These are phyloP conservation scores for Catunica adiposa DNA, from an alignment of 2,329 filamentous ascomycete genomes.

Conservation along the genomic window DNA sequence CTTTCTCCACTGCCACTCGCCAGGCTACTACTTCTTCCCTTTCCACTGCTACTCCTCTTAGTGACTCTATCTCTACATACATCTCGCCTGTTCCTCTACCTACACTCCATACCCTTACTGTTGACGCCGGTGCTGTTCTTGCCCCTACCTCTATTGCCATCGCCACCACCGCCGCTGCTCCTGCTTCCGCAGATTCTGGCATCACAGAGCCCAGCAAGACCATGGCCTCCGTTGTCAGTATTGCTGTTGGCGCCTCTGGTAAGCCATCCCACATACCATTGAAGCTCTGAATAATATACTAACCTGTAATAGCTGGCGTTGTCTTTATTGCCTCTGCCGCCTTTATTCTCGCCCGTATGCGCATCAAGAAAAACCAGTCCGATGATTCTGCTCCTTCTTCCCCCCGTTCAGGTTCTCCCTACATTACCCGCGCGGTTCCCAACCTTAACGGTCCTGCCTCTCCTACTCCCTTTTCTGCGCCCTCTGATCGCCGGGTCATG, in stretches of 20 bases:
- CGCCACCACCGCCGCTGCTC: not conserved
- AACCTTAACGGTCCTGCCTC: constrained; percentile 1
- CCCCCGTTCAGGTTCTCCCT: not conserved
- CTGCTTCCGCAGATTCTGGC: not conserved
- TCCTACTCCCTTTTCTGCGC: constrained; percentile 2
- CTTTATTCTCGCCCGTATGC: constrained; percentile 11
- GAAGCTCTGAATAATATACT: not conserved
- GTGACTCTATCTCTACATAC: constrained; percentile 7
- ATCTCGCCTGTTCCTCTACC: not conserved
- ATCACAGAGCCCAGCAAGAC: not conserved
- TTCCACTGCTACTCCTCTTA: constrained; percentile 3
- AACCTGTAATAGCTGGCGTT: constrained; percentile 6
- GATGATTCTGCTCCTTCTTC: not conserved
- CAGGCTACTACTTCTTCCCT: not conserved
- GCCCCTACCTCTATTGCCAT: not conserved
- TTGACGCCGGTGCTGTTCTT: not conserved
- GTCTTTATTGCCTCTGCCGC: constrained; percentile 11
- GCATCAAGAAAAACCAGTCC: not conserved
- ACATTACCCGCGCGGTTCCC: not conserved
- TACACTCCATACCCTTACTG: not conserved
- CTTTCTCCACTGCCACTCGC: constrained; percentile 3
- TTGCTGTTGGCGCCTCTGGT: constrained; percentile 13
- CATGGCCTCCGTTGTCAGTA: constrained; percentile 8
- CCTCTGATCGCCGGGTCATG: constrained; percentile 5
- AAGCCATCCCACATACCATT: not conserved